Percentiles rank a stretch among this genome's conserved stretches.
phyloP scores from a whole-genome alignment of 352 stramenopile genomes.

The Thalassiosira hispida region DNA sequence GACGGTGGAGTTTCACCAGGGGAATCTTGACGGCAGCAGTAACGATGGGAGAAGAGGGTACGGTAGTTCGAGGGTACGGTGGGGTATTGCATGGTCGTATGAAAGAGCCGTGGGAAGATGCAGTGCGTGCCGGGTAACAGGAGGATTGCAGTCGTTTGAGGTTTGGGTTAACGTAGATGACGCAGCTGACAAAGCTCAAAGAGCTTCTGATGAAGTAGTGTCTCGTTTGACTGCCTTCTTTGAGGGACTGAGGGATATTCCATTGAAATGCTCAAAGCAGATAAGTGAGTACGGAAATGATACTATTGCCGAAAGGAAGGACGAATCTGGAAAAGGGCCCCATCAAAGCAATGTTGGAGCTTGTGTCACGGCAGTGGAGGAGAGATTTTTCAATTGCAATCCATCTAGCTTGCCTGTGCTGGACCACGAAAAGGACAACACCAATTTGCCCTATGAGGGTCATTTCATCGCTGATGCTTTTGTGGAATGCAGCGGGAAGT shows the following conservation, averaged over 20 bases:
- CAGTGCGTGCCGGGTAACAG: constrained; percentile 25
- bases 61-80: constrained; percentile 73
- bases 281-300: constrained; percentile 5
- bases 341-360: neutral
- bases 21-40: constrained; percentile 83
- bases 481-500: constrained; percentile 12
- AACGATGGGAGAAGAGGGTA: constrained; percentile 2
- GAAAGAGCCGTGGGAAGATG: constrained; percentile 37
- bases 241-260: constrained; percentile 20
- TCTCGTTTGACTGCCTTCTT: constrained; percentile 39
- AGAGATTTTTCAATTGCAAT: constrained; percentile 29
- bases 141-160: constrained; percentile 49
- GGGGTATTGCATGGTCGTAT: constrained; percentile 94
- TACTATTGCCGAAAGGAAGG: neutral
- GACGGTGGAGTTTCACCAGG: constrained; percentile 94
- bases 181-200: constrained; percentile 1
- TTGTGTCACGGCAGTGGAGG: constrained; percentile 32
- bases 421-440: constrained; percentile 33
- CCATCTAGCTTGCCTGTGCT: neutral
- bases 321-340: neutral
- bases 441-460: constrained; percentile 59
- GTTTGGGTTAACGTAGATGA: constrained; percentile 23
- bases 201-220: constrained; percentile 37
- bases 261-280: constrained; percentile 32
- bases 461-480: constrained; percentile 68